These are phyloP conservation scores for Ormosia semicastrata DNA, from an alignment of 306 rosid species.

Conservation along the genomic window DNA sequence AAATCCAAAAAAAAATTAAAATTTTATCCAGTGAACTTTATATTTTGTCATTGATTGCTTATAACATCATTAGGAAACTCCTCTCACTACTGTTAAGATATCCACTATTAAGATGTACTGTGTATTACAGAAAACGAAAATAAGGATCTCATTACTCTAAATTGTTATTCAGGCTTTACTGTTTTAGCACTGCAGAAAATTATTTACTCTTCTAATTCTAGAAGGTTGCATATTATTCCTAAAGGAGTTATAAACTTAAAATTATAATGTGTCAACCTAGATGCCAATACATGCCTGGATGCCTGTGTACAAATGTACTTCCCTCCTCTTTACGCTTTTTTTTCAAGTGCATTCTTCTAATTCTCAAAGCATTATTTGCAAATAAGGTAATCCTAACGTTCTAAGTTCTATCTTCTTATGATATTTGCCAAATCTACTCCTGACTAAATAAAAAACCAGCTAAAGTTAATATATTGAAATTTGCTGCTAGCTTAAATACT, in stretches of 20 bases:
- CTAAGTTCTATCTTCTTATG: neutral
- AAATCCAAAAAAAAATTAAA: neutral
- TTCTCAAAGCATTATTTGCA: conserved; percentile 3
- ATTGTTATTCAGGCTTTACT: neutral
- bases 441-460: neutral
- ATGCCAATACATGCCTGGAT: neutral
- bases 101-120: neutral
- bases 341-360: neutral
- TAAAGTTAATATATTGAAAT: neutral
- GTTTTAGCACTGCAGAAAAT: neutral
- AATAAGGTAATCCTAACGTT: conserved; percentile 6
- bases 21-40: neutral
- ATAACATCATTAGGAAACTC: neutral
- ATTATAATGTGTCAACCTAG: neutral
- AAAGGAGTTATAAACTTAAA: neutral
- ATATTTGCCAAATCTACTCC: conserved; percentile 2
- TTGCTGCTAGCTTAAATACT: neutral
- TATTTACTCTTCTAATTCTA: conserved; percentile 12
- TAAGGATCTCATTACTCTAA: neutral
- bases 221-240: neutral
- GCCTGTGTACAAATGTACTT: neutral
- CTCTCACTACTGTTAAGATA: neutral
- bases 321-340: neutral
- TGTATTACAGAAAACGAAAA: neutral
- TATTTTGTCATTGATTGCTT: conserved; percentile 10